phyloP scores from a whole-genome alignment of 768 basidiomycete genomes.

The Crepidotus variabilis region DNA sequence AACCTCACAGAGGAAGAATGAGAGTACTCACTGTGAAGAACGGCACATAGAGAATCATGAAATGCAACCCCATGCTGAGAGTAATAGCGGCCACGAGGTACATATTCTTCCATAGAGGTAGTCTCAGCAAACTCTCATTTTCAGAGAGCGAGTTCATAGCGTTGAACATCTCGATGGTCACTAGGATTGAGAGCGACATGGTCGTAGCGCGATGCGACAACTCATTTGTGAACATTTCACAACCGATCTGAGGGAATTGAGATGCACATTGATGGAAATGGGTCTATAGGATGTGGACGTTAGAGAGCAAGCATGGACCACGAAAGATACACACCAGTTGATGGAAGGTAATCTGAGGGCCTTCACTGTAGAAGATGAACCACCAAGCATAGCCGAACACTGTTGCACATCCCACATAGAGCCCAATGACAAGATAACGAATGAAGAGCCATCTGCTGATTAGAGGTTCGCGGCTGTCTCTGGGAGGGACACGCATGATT shows the following conservation, averaged over 20 bases:
- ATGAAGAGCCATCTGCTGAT: constrained; percentile 94
- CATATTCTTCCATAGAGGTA: constrained; percentile 94
- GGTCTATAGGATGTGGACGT: constrained; percentile 47
- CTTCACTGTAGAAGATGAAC: constrained; percentile 89
- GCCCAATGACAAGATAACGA: constrained; percentile 90
- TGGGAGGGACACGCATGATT: constrained; percentile 94
- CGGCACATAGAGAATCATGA: constrained; percentile 95
- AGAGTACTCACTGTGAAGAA: constrained; percentile 78
- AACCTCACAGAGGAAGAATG: neutral
- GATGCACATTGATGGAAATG: constrained; percentile 92
- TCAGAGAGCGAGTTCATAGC: constrained; percentile 98
- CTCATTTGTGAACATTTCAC: constrained; percentile 90
- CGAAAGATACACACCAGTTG: constrained; percentile 67
- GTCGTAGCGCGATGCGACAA: constrained; percentile 89
- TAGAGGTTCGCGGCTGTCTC: constrained; percentile 87
- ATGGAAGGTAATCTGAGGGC: constrained; percentile 90
- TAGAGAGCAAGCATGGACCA: neutral
- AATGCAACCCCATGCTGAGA: constrained; percentile 89
- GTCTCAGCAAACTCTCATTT: constrained; percentile 85
- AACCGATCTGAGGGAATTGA: constrained; percentile 87
- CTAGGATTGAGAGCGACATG: constrained; percentile 93
- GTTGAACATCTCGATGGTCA: constrained; percentile 96
- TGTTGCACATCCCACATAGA: constrained; percentile 92
- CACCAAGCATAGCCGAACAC: constrained; percentile 99
- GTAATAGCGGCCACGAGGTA: constrained; percentile 88